Base-by-base conservation (phyloP, 352 stramenopile genomes). In the Elongisporangium prolatum region DNA sequence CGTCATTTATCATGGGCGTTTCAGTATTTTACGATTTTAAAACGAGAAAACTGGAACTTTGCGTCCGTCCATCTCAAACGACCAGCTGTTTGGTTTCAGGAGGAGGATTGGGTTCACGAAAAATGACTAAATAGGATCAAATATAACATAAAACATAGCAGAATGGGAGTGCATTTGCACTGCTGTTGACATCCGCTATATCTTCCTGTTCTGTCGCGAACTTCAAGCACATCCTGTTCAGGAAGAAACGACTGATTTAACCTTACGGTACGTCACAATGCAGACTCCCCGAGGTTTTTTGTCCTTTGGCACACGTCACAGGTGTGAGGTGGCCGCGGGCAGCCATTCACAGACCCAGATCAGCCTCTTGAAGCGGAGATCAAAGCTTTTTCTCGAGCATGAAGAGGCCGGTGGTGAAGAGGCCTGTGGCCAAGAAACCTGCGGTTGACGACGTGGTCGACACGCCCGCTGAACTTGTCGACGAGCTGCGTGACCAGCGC, bases 401-500 rank as follows among this genome's bases (percentile, higher is more conserved):
- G 34, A 16, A 44, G 34, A 44, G 11, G 34, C 34, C 34, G 5
- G 34, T 44, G 34, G 34, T 44, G 34, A 38, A 38, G 6, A 38
- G 13, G 7, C 28, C 28, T 1, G 28, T 38, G 28, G 28, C 28
- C 28, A 38, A 38, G 28, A 10, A 6, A 10, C 28, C 28, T 10
- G 28, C 13, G 28, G 28, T 38, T 6, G 52, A 58, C 22, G 37
- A 64, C 38, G 37, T 22, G 9, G 61, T 49, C 57, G 63, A 65
- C 17, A 28, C 48, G 56, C 52, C 62, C 25, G 51, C 52, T 8
- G 50, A 65, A 40, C 57, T 68, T 13, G 51, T 68, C 21, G 21
- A 37, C 20, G 62, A 56, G 34, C 57, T 68, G 28, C 51, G 61
- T 53, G 57, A 60, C 58, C 62, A 77, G 54, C 57, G 62, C 52